These are phyloP conservation scores for Barnettozyma sucrosica DNA, from an alignment of 805 yeast genomes.

Conservation along the genomic window DNA sequence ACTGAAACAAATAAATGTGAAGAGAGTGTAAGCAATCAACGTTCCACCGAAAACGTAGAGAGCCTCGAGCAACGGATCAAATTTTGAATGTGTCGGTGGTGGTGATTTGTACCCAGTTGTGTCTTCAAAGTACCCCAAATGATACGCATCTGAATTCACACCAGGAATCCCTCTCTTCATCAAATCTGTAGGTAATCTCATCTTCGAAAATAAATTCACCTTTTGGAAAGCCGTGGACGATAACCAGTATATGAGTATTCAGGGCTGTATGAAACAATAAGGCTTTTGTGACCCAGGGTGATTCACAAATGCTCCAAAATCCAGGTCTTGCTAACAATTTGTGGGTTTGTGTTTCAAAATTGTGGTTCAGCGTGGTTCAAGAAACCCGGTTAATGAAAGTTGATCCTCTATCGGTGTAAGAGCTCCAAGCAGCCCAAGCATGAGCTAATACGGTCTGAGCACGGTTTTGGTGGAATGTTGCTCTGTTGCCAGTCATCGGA, in stretches of 20 bases:
- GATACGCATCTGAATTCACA: constrained; percentile 23
- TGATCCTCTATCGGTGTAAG: too few relatives aligned
- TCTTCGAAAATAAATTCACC: background rate
- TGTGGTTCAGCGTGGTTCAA: too few relatives aligned
- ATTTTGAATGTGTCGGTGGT: constrained; percentile 12
- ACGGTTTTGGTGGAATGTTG: too few relatives aligned
- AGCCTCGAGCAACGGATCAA: constrained; percentile 23
- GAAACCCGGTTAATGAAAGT: too few relatives aligned
- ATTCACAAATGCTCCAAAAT: background rate
- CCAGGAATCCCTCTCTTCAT: constrained; percentile 24
- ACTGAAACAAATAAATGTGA: constrained; percentile 21
- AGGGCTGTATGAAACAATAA: background rate
- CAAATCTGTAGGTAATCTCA: background rate
- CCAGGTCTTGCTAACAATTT: background rate
- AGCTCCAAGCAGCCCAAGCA: too few relatives aligned
- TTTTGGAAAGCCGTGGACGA: background rate
- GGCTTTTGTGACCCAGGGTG: background rate
- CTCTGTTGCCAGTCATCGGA: too few relatives aligned
- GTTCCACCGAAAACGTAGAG: constrained; percentile 22
- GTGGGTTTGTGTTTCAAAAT: background rate
- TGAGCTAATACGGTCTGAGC: too few relatives aligned
- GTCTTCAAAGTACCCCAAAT: constrained; percentile 26
- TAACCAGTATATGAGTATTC: background rate
- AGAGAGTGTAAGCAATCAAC: constrained; percentile 12
- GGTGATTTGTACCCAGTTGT: constrained; percentile 11